Percentiles rank a stretch among this genome's conserved stretches.
phyloP scores from a whole-genome alignment of 2,329 filamentous ascomycete genomes.

The Cladosporium sp. region DNA sequence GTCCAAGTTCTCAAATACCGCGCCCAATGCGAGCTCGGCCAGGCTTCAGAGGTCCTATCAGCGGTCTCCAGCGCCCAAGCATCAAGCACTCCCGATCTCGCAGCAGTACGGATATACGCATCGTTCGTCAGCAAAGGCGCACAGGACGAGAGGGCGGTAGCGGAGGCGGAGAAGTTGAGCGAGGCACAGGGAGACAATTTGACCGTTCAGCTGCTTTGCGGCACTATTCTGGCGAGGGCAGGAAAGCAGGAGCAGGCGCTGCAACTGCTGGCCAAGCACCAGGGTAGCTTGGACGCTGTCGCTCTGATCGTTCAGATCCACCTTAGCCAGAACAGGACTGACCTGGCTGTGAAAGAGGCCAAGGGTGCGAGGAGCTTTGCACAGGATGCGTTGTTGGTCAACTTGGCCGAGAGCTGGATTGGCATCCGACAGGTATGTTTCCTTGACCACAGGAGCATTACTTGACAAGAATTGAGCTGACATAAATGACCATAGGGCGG shows the following conservation, averaged over 20 bases:
- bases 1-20: conserved; percentile 78
- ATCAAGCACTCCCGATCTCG: conserved; percentile 64
- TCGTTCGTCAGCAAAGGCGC: conserved; percentile 48
- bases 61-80: conserved; percentile 64
- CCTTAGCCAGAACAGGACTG: conserved; percentile 84
- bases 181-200: conserved; percentile 69
- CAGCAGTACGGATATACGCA: conserved; percentile 75
- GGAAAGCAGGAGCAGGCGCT: conserved; percentile 86
- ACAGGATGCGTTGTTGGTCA: conserved; percentile 89
- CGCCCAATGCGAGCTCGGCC: conserved; percentile 78
- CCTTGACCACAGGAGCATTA: neutral
- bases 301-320: conserved; percentile 90
- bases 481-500: conserved; percentile 63
- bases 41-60: conserved; percentile 70
- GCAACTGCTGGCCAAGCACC: conserved; percentile 74
- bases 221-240: conserved; percentile 76
- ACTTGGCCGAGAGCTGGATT: conserved; percentile 94
- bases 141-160: conserved; percentile 41
- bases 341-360: conserved; percentile 89
- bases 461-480: neutral
- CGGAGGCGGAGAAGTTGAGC: conserved; percentile 68
- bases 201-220: conserved; percentile 77
- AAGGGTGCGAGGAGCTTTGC: conserved; percentile 85
- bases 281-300: conserved; percentile 76
- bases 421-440: conserved; percentile 74